phyloP scores from a whole-genome alignment of 23 red algal genomes.

The Pyropia haitanensis region DNA sequence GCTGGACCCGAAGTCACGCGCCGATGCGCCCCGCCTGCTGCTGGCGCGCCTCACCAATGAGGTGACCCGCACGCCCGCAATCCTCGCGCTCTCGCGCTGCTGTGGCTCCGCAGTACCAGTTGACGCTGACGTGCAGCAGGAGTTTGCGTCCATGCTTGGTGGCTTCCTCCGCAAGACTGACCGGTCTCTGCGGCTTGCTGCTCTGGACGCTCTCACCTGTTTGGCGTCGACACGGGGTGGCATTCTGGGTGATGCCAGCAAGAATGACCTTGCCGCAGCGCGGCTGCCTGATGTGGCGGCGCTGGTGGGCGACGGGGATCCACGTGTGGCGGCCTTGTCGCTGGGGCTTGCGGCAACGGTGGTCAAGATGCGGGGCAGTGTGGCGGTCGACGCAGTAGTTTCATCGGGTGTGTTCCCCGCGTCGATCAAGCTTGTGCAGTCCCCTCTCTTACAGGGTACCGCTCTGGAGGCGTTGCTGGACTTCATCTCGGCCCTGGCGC shows the following conservation, averaged over 20 bases:
- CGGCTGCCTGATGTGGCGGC: slow-evolving; percentile 33
- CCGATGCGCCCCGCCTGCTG: slow-evolving; percentile 19
- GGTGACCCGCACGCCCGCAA: slow-evolving; percentile 35
- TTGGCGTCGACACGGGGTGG: too few species aligned
- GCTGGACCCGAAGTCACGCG: slow-evolving; percentile 35
- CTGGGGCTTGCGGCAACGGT: slow-evolving; percentile 37
- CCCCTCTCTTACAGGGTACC: slow-evolving; percentile 46
- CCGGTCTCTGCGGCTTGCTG: slow-evolving; percentile 41
- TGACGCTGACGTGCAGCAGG: background rate
- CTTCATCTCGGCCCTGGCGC: slow-evolving; percentile 32
- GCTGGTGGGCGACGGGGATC: slow-evolving; percentile 45
- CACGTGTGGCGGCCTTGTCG: slow-evolving; percentile 32
- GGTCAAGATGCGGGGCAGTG: slow-evolving; percentile 23
- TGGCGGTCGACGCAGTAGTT: slow-evolving; percentile 2
- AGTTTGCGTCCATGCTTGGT: slow-evolving; percentile 7
- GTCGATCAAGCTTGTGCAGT: slow-evolving; percentile 5
- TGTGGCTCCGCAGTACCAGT: background rate
- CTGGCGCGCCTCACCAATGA: slow-evolving; percentile 35
- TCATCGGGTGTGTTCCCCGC: background rate
- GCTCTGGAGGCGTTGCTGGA: slow-evolving; percentile 34
- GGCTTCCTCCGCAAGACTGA: slow-evolving; percentile 60
- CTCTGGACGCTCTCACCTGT: slow-evolving; percentile 32
- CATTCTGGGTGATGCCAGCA: too few species aligned
- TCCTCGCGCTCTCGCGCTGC: slow-evolving; percentile 12
- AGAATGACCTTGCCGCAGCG: slow-evolving; percentile 6